Evolutionary conservation across 495 filamentous ascomycete species (phyloP).

Genomic region (Podospora sp.): DNA sequence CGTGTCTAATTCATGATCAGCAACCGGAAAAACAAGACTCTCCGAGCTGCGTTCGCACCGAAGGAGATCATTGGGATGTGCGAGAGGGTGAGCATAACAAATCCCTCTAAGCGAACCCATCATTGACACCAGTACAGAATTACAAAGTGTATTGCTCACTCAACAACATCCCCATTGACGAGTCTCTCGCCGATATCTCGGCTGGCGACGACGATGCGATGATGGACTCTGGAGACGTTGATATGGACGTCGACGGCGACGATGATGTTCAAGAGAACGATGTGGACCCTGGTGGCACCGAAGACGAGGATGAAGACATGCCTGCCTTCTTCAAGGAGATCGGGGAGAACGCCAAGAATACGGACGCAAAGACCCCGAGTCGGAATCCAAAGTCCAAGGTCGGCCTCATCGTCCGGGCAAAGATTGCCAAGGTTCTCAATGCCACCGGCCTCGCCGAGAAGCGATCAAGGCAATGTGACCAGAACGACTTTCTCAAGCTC

Average conservation of each 20-base stretch:
- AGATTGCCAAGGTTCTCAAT: conserved; percentile 79
- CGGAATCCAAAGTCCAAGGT: conserved; percentile 72
- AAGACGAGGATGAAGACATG: conserved; percentile 53
- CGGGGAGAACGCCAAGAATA: conserved; percentile 49
- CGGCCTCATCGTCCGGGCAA: conserved; percentile 73
- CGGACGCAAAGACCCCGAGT: conserved; percentile 46
- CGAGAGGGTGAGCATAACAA: conserved; percentile 48
- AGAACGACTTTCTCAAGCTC: conserved; percentile 78
- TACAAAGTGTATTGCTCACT: conserved; percentile 88
- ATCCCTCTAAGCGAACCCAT: neutral
- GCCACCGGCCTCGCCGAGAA: conserved; percentile 77
- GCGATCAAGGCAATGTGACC: conserved; percentile 81
- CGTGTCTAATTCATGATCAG: conserved; percentile 10
- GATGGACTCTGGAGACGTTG: conserved; percentile 49
- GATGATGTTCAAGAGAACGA: conserved; percentile 52
- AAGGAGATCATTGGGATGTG: conserved; percentile 78
- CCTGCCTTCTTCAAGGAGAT: conserved; percentile 80
- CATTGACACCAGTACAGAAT: conserved; percentile 49
- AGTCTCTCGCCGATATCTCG: conserved; percentile 55
- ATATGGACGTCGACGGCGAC: conserved; percentile 58
- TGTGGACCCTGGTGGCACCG: conserved; percentile 45
- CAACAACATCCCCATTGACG: conserved; percentile 76
- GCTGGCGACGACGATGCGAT: conserved; percentile 45
- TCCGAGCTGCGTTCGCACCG: conserved; percentile 72
- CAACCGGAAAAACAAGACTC: conserved; percentile 63